phyloP scores from a whole-genome alignment of 2,329 filamentous ascomycete species.

The Emergomyces orientalis region DNA sequence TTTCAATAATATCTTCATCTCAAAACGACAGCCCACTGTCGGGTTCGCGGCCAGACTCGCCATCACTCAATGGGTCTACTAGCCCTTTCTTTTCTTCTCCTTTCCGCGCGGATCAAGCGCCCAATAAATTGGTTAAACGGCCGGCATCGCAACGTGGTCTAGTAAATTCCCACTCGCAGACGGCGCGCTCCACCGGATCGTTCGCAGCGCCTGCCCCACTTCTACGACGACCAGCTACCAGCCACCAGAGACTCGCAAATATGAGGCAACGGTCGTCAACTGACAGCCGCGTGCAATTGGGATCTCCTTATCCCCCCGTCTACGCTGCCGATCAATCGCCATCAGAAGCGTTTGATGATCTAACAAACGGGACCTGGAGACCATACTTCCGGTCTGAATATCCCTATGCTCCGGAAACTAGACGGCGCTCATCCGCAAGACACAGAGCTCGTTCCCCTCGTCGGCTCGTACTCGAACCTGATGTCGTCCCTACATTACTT shows the following conservation, averaged over 20 bases:
- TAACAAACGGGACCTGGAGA: conserved; percentile 23
- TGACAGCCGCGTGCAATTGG: conserved; percentile 12
- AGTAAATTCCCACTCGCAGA: conserved; percentile 27
- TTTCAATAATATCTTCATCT: conserved; percentile 44
- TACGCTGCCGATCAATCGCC: conserved; percentile 14
- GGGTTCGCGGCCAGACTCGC: conserved; percentile 43
- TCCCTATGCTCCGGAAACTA: conserved; percentile 23
- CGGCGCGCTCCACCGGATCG: conserved; percentile 22
- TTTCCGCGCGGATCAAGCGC: conserved; percentile 26
- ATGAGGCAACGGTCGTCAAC: conserved; percentile 38
- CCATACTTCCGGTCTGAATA: conserved; percentile 31
- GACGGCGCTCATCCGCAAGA: conserved; percentile 24
- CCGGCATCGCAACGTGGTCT: conserved; percentile 46
- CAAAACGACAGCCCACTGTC: conserved; percentile 39
- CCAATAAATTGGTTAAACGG: conserved; percentile 57
- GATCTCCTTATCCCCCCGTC: conserved; percentile 11
- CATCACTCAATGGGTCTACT: conserved; percentile 46
- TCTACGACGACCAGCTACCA: conserved; percentile 52
- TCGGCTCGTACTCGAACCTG: conserved; percentile 37
- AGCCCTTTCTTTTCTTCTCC: conserved; percentile 36
- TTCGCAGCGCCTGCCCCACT: conserved; percentile 37
- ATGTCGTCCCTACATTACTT: conserved; percentile 41
- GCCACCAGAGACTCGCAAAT: conserved; percentile 51
- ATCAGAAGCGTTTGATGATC: conserved; percentile 11
- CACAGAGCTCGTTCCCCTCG: conserved; percentile 31